These are phyloP conservation scores for Lentinula sp. DNA, from an alignment of 768 basidiomycete genomes.

Conservation along the genomic window DNA sequence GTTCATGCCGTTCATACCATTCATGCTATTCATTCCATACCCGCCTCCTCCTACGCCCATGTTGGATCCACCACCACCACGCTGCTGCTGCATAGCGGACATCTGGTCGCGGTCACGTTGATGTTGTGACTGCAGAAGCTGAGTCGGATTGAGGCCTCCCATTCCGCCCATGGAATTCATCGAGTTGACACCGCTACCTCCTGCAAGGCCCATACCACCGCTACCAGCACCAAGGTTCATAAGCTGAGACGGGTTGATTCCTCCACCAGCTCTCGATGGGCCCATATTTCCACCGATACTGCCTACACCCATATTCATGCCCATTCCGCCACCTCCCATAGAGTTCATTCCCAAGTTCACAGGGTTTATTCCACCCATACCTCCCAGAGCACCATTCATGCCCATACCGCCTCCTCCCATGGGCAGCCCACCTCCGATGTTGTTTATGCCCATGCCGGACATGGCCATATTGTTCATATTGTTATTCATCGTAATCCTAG, in stretches of 20 bases:
- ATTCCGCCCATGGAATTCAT: conserved; percentile 1
- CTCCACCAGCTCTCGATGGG: background rate
- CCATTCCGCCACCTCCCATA: background rate
- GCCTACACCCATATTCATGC: conserved; percentile 1
- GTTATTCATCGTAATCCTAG: conserved; percentile 2
- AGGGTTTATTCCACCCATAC: conserved; percentile 2
- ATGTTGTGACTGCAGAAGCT: conserved; percentile 1
- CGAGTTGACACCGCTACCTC: background rate
- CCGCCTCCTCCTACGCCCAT: background rate
- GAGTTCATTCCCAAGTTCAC: conserved; percentile 4
- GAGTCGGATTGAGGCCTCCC: conserved; percentile 3
- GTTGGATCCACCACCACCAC: background rate
- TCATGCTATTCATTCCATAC: conserved; percentile 6
- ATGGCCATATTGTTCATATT: conserved; percentile 7
- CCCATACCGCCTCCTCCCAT: conserved; percentile 2
- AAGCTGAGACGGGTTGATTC: conserved; percentile 6
- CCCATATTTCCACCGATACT: conserved; percentile 6
- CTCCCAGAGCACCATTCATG: background rate
- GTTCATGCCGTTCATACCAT: conserved; percentile 3
- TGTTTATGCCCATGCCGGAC: conserved; percentile 2
- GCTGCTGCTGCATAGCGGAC: background rate
- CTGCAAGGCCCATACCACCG: background rate
- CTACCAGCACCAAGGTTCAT: background rate
- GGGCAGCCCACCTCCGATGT: background rate
- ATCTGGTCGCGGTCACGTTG: conserved; percentile 8